Base-by-base conservation (phyloP, 768 basidiomycete species). In the Melanogaster broomeanus region DNA sequence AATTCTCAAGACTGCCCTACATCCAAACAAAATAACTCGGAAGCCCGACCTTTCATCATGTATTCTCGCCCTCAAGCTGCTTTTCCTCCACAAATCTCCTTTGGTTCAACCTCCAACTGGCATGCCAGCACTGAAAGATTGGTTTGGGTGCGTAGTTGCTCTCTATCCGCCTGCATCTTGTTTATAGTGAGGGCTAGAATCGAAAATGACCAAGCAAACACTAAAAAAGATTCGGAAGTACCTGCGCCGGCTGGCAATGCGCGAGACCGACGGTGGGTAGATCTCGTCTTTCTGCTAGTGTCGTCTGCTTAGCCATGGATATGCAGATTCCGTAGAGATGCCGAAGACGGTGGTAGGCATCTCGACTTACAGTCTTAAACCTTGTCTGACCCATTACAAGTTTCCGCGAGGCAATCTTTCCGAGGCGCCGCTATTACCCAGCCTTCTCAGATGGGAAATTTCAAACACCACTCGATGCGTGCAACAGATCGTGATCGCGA, bases 391-490 rank as follows among this genome's bases (percentile, higher is more conserved):
- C 24, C 33, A 22, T 42, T 31, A 80, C 81, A 84, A 69, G 69
- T 77, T 46, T 68, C 82, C 40, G 62, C 81, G 11, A 79, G 90
- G 51, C 80, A 87, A 22, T 77, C 83, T 7, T 92, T 90, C 63
- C 82, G 88, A 27, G 79, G 88, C 12, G 76, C 69, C 13, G 57
- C 69, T 22, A 60, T 88, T 43, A 81, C 88, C 22, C 90, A 93
- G 61, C 88, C 90, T 24, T 90, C 91, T 31, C 90, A 93, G 72
- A 93, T 93, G 91, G 91, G 91, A 42, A 92, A 91, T 64, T 93
- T 93, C 69, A 89, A 90, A 64, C 91, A 93, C 62, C 91, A 93
- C 59, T 90, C 90, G 11, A 71, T 87, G 59, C 87, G 89, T 47
- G 74, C 81, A 15, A 76, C 73, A 38, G 88, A 89, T 66, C 79